Evolutionary conservation across 2,329 filamentous ascomycete genomes (phyloP).

Genomic region (Colletotrichum musae): DNA sequence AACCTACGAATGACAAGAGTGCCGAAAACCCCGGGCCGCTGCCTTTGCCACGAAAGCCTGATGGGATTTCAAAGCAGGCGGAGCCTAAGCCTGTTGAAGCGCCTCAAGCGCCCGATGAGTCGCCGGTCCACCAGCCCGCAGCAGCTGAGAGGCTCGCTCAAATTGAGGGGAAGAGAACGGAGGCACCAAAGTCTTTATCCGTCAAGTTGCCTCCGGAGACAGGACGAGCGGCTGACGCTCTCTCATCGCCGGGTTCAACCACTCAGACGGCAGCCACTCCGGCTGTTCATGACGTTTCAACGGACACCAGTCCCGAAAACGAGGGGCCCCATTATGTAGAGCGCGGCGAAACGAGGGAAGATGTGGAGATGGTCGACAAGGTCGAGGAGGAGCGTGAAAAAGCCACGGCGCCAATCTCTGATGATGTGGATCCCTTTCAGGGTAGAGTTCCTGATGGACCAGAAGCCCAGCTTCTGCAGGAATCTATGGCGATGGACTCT

Average conservation of each 20-base stretch:
- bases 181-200: conserved; percentile 42
- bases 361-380: conserved; percentile 53
- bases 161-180: conserved; percentile 53
- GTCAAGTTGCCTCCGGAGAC: conserved; percentile 55
- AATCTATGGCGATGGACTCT: conserved; percentile 50
- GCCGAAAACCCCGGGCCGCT: conserved; percentile 1
- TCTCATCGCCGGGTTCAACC: conserved; percentile 75
- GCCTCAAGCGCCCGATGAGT: not conserved
- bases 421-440: conserved; percentile 35
- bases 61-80: conserved; percentile 21
- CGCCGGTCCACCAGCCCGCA: not conserved
- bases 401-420: conserved; percentile 21
- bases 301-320: conserved; percentile 81
- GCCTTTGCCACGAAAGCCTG: conserved; percentile 1
- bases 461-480: conserved; percentile 62
- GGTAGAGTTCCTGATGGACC: conserved; percentile 47
- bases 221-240: conserved; percentile 57
- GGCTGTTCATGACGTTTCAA: conserved; percentile 75
- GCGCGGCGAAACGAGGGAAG: conserved; percentile 54
- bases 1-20: not conserved
- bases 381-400: conserved; percentile 42
- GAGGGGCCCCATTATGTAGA: conserved; percentile 72
- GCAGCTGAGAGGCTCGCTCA: conserved; percentile 40
- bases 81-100: conserved; percentile 15
- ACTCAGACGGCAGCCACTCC: conserved; percentile 82